These are phyloP conservation scores for Scleromitrula shiraiana DNA, from an alignment of 2,329 filamentous ascomycete genomes.

Conservation along the genomic window DNA sequence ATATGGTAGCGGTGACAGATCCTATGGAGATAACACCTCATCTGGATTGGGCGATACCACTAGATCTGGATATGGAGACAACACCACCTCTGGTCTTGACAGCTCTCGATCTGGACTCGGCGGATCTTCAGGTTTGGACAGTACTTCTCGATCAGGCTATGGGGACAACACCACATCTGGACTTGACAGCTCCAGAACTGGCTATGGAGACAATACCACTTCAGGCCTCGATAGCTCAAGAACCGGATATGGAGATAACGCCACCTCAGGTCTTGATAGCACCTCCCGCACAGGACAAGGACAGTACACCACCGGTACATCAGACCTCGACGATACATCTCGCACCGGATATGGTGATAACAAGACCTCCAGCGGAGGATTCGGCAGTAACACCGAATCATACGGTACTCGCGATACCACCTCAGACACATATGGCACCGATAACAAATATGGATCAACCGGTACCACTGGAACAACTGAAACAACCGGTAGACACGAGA, in stretches of 20 bases:
- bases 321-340: no score
- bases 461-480: constrained; percentile 17
- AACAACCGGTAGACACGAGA: no score
- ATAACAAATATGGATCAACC: constrained; percentile 9
- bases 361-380: background rate
- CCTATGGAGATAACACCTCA: constrained; percentile 9
- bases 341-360: constrained; percentile 2
- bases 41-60: constrained; percentile 7
- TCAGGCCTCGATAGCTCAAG: background rate
- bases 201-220: background rate
- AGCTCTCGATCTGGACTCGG: constrained; percentile 15
- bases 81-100: background rate
- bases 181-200: constrained; percentile 2
- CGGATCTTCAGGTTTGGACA: constrained; percentile 12
- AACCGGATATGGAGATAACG: background rate
- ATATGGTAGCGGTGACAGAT: constrained; percentile 2
- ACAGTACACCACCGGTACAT: no score
- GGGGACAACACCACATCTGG: constrained; percentile 4
- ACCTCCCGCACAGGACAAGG: background rate
- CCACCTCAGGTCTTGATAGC: background rate
- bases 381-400: constrained; percentile 13
- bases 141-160: constrained; percentile 17
- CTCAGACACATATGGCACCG: constrained; percentile 14
- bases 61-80: background rate
- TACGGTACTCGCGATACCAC: constrained; percentile 9